Evolutionary conservation across 371 early-diverging fungal species (phyloP), one percentile per base, ranked within the genome.

Genomic region (Synchytrium microbalum): DNA sequence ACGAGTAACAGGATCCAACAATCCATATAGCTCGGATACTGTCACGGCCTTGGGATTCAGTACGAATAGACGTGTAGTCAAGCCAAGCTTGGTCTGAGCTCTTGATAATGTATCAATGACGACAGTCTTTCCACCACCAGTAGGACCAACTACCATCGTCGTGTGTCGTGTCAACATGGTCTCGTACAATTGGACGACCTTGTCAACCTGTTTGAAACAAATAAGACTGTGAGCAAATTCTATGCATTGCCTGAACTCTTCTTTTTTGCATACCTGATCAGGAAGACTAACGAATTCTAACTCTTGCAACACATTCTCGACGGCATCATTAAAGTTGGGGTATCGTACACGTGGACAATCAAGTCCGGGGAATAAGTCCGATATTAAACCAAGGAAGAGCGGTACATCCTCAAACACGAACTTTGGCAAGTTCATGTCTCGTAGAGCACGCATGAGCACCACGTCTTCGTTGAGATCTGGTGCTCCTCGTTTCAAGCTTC

Each of bases 401-500:
- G 84, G 81, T 19, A 82, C 81, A 66, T 84, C 84, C 31, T 82
- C 80, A 65, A 80, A 79, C 24, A 82, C 82, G 58, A 84, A 80
- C 67, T 84, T 84, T n/a, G 84, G 84, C 57, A 81, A 53, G 64
- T 82, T 81, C 80, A 82, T 82, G 62, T 81, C 82, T 24, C 79
- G 71, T 30, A 84, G 65, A 2, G 80, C 82, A 23, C 83, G 59
- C 81, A 84, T 80, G 16, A 84, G 70, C 27, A 83, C 84, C 2
- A 83, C 81, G 62, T 83, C 84, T 57, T 83, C 84, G 57, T 73
- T 77, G 19, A 82, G 63, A 60, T 82, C 79, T 0, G 82, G 79
- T 0, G 82, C 79, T 0, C 79, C 82, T 54, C 84, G 69, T 61
- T 83, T 83, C 32, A 83, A 67, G 24, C 75, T 71, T 2, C 84